phyloP scores from a whole-genome alignment of 805 yeast genomes.

The Pichia exigua region DNA sequence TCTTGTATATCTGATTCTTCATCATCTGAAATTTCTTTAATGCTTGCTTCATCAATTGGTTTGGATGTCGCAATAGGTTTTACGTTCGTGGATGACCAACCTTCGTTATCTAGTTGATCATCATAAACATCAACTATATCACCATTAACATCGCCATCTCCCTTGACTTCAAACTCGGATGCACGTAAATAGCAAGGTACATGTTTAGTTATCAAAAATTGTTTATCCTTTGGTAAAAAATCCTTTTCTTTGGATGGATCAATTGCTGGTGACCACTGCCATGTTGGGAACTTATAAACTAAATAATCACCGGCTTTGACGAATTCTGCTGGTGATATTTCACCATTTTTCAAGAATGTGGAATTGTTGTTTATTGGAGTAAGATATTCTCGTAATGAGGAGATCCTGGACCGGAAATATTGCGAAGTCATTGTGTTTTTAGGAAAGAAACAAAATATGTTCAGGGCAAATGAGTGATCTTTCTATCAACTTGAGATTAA shows the following conservation, averaged over 20 bases:
- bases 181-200: conserved; percentile 84
- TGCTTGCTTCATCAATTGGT: background rate
- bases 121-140: conserved; percentile 3
- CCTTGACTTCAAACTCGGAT: conserved; percentile 32
- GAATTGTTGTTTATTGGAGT: conserved; percentile 89
- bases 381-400: conserved; percentile 82
- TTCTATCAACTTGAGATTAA: background rate
- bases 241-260: conserved; percentile 47
- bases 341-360: conserved; percentile 79
- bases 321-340: conserved; percentile 93
- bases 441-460: background rate
- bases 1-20: conserved; percentile 32
- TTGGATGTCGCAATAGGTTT: background rate
- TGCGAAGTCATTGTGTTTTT: conserved; percentile 20
- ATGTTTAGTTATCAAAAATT: conserved; percentile 77
- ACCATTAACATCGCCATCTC: conserved; percentile 25
- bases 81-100: conserved; percentile 44
- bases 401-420: conserved; percentile 60
- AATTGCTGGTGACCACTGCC: conserved; percentile 75
- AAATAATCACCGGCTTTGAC: conserved; percentile 91
- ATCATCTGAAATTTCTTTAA: conserved; percentile 11
- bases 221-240: conserved; percentile 82
- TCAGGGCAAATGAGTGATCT: background rate
- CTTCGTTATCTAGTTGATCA: conserved; percentile 35
- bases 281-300: conserved; percentile 88